Conservation (phyloP, 73 alveolate genomes). For the Chromera velia region DNA sequence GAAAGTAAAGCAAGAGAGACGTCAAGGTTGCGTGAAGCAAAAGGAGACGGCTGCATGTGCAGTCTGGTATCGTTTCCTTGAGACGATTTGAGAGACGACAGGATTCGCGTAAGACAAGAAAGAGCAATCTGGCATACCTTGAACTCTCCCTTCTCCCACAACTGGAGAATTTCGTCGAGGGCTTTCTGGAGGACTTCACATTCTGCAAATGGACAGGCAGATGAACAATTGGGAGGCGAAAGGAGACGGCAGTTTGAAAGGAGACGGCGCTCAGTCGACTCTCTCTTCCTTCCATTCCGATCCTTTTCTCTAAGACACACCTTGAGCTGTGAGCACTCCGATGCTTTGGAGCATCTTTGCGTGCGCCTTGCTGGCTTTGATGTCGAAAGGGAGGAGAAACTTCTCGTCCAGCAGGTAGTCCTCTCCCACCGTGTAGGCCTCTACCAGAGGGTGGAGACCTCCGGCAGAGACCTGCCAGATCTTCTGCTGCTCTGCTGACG, state of each 20-base stretch:
- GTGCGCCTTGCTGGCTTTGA: slow-evolving; percentile 16
- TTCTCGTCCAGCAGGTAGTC: slow-evolving; percentile 43
- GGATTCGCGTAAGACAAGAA: too few species aligned
- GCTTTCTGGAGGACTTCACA: background rate
- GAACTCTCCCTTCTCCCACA: slow-evolving; percentile 30
- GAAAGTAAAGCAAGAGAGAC: too few species aligned
- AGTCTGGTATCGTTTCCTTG: too few species aligned
- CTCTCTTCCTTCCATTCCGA: too few species aligned
- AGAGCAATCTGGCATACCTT: too few species aligned
- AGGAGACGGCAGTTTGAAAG: background rate
- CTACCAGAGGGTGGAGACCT: background rate
- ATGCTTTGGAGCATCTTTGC: slow-evolving; percentile 22
- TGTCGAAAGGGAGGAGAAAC: slow-evolving; percentile 28
- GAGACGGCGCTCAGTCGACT: too few species aligned
- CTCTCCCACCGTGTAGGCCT: slow-evolving; percentile 1
- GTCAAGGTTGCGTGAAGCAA: too few species aligned
- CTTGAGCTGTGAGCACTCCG: slow-evolving; percentile 30
- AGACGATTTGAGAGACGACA: too few species aligned
- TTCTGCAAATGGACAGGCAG: background rate
- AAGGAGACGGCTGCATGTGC: too few species aligned
- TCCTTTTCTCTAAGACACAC: too few species aligned
- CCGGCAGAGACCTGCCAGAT: background rate
- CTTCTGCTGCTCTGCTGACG: too few species aligned
- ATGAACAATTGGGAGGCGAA: background rate
- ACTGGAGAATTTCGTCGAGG: slow-evolving; percentile 23